Percentiles rank a stretch among this genome's conserved stretches.
Evolutionary conservation across 2,329 filamentous ascomycete genomes (phyloP).

Genomic region (Alternaria angustiovoidea): DNA sequence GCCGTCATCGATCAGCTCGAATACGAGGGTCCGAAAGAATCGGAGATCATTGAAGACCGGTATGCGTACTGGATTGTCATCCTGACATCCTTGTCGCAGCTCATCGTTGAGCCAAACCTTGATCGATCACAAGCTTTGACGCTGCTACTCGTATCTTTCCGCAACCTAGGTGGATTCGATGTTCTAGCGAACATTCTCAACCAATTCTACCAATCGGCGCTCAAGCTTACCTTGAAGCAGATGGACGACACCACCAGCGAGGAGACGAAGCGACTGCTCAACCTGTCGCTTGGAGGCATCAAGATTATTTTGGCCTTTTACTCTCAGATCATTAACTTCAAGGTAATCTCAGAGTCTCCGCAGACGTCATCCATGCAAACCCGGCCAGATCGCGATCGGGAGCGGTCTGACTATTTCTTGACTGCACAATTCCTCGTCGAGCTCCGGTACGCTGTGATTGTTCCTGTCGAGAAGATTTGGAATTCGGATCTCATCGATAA

Average conservation of each 20-base stretch:
- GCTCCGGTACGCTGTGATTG: slow-evolving; percentile 79
- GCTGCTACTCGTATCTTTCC: slow-evolving; percentile 86
- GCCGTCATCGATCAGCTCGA: slow-evolving; percentile 74
- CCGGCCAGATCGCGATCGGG: slow-evolving; percentile 62
- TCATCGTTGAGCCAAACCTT: slow-evolving; percentile 73
- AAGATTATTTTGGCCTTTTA: slow-evolving; percentile 89
- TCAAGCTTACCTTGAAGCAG: slow-evolving; percentile 55
- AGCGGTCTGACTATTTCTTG: slow-evolving; percentile 68
- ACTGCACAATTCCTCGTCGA: slow-evolving; percentile 85
- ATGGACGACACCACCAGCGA: slow-evolving; percentile 56
- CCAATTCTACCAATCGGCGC: slow-evolving; percentile 69
- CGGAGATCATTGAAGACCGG: slow-evolving; percentile 65
- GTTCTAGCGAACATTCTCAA: slow-evolving; percentile 76
- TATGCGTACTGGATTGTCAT: slow-evolving; percentile 85
- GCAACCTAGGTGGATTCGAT: slow-evolving; percentile 78
- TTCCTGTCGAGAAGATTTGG: slow-evolving; percentile 81
- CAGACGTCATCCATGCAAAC: slow-evolving; percentile 65
- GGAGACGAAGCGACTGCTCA: slow-evolving; percentile 45
- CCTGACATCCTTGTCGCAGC: slow-evolving; percentile 77
- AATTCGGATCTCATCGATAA: slow-evolving; percentile 84
- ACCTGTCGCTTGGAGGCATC: slow-evolving; percentile 67
- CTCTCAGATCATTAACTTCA: slow-evolving; percentile 75
- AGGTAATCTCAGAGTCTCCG: slow-evolving; percentile 79
- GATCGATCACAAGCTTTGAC: slow-evolving; percentile 61
- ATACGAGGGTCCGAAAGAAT: slow-evolving; percentile 55